Evolutionary conservation across 768 basidiomycete genomes (phyloP), one percentile per base, ranked within the genome.

Genomic region (Tricholoma furcatifolium): DNA sequence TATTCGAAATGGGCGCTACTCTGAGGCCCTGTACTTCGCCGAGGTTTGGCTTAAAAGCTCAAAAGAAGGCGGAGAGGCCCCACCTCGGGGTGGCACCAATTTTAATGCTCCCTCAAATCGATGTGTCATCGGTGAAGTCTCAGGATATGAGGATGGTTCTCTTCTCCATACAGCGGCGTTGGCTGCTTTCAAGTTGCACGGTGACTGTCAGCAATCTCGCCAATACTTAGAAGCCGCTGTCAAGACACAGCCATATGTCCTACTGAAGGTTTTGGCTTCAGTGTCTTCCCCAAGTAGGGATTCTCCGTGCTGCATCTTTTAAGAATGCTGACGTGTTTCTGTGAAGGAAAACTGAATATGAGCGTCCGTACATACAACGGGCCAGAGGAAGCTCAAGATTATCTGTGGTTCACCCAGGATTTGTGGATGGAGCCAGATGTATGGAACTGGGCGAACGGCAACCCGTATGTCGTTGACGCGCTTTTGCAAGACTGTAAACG

Each of bases 331-430:
- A 27, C 27, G 4, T 27, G 4, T 27, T 3, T 27, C 7, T 3
- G 3, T 27, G 27, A 43, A 21, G 42, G 6, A 4, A 57, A 59
- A 15, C 61, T 72, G 30, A 69, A 70, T 46, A 60, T 49, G 23
- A 57, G 62, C 14, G 55, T 71, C 56, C 65, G 65, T 47, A 10
- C 45, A 8, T 7, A 51, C 15, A 75, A 78, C 48, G 70, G 74
- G 1, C 63, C 70, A 0, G 76, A 76, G 55, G 73, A 73, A 20
- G 76, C 76, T 17, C 75, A 74, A 34, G 78, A 78, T 58, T 75
- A 77, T 61, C 60, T 76, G 9, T 80, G 71, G 70, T 56, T 74
- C 8, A 65, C 73, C 1, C 76, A 77, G 54, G 70, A 74, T 48
- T 60, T 77, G 7, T 78, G 74, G 75, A 74, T 73, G 70, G 62